phyloP scores from a whole-genome alignment of 768 basidiomycete genomes.

The Cystofilobasidium capitatum region DNA sequence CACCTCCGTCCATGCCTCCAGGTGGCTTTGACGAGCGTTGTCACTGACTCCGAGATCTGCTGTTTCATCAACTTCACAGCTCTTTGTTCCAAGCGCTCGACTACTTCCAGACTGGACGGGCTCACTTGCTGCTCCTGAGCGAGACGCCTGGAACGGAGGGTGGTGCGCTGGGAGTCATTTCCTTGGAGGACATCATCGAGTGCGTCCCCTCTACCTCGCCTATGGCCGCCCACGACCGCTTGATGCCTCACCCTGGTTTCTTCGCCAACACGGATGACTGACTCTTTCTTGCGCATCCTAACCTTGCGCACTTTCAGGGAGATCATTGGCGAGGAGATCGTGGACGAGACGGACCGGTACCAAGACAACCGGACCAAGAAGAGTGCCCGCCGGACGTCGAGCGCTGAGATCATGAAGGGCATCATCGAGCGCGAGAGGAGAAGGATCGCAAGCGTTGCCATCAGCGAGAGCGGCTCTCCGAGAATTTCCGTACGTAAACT shows the following conservation, averaged over 20 bases:
- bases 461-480: background rate
- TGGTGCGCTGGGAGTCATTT: conserved; percentile 79
- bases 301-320: too few species aligned
- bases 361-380: conserved; percentile 76
- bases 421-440: conserved; percentile 27
- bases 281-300: too few species aligned
- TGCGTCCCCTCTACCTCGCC: conserved; percentile 44
- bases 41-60: too few species aligned
- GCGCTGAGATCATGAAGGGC: conserved; percentile 50
- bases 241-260: too few species aligned
- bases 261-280: too few species aligned
- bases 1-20: background rate
- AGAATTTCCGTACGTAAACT: background rate
- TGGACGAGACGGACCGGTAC: conserved; percentile 86
- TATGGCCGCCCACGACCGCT: too few species aligned
- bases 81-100: conserved; percentile 76
- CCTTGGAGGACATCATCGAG: conserved; percentile 51
- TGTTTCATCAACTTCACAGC: background rate
- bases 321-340: conserved; percentile 48
- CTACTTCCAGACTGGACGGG: conserved; percentile 72
- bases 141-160: conserved; percentile 69
- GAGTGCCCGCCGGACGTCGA: conserved; percentile 51
- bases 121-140: conserved; percentile 79
- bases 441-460: conserved; percentile 14
- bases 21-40: background rate